phyloP scores from a whole-genome alignment of 2,329 filamentous ascomycete species.

The Stemphylium beticola region DNA sequence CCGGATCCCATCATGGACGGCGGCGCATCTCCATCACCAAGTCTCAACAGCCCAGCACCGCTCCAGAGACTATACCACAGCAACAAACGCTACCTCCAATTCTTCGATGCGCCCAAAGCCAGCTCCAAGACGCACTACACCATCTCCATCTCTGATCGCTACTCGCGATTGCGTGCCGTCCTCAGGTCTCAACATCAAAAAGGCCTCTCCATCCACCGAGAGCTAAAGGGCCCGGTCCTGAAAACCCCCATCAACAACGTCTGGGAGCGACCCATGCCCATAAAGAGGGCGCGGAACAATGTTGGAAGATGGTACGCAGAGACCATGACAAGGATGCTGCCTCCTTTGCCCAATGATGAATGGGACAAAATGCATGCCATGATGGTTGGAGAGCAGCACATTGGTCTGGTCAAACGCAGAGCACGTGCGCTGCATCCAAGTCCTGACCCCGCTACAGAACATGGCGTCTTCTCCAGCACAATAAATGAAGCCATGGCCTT shows the following conservation, averaged over 20 bases:
- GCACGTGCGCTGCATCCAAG: slow-evolving; percentile 8
- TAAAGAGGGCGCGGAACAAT: slow-evolving; percentile 52
- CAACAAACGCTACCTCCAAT: slow-evolving; percentile 35
- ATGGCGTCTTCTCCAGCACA: slow-evolving; percentile 8
- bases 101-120: slow-evolving; percentile 38
- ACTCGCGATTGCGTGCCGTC: slow-evolving; percentile 37
- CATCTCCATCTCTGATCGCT: slow-evolving; percentile 41
- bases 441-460: neutral
- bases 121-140: slow-evolving; percentile 17
- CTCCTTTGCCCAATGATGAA: slow-evolving; percentile 54
- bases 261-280: slow-evolving; percentile 56
- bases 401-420: slow-evolving; percentile 34
- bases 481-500: slow-evolving; percentile 29
- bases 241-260: slow-evolving; percentile 53
- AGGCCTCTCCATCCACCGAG: slow-evolving; percentile 23
- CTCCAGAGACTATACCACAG: slow-evolving; percentile 48
- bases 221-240: slow-evolving; percentile 33
- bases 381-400: slow-evolving; percentile 40
- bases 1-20: slow-evolving; percentile 26
- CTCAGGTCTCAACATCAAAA: slow-evolving; percentile 33
- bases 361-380: slow-evolving; percentile 53
- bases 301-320: slow-evolving; percentile 53
- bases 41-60: slow-evolving; percentile 16
- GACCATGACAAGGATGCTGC: slow-evolving; percentile 51
- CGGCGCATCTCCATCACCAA: slow-evolving; percentile 2